Percentiles rank a stretch among this genome's conserved stretches.
phyloP scores from a whole-genome alignment of 2,329 filamentous ascomycete genomes.

The Fusarium agapanthi region DNA sequence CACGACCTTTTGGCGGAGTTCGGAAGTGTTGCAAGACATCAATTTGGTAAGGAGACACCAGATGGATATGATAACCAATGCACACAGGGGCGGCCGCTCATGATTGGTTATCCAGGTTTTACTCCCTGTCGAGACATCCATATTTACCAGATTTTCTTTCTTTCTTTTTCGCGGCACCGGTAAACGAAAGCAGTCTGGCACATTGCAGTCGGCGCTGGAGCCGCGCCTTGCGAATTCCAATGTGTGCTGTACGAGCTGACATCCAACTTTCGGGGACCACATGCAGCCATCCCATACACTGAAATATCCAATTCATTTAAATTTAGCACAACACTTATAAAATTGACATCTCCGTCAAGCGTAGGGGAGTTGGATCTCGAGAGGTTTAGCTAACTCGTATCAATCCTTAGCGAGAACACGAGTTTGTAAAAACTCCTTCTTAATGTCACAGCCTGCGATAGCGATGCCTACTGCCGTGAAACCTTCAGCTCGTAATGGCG shows the following conservation, averaged over 20 bases:
- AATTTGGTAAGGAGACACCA: slow-evolving; percentile 18
- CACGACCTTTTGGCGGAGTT: not conserved
- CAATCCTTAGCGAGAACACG: slow-evolving; percentile 16
- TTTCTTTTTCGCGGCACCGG: slow-evolving; percentile 17
- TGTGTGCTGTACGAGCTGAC: slow-evolving; percentile 14
- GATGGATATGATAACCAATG: slow-evolving; percentile 14
- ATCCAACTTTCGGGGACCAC: not conserved
- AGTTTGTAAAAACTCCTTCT: slow-evolving; percentile 1
- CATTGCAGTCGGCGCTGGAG: slow-evolving; percentile 11
- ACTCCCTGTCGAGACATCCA: slow-evolving; percentile 27
- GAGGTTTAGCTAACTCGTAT: slow-evolving; percentile 4
- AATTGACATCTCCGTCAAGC: slow-evolving; percentile 2
- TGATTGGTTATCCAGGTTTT: slow-evolving; percentile 30
- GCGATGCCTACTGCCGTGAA: slow-evolving; percentile 15
- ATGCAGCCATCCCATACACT: not conserved
- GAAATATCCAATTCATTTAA: not conserved
- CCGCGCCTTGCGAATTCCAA: slow-evolving; percentile 5
- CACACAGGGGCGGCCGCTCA: slow-evolving; percentile 27
- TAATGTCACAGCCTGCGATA: slow-evolving; percentile 1
- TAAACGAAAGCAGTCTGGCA: not conserved
- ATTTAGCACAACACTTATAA: not conserved
- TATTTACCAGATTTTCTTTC: slow-evolving; percentile 31
- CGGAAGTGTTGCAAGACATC: slow-evolving; percentile 17
- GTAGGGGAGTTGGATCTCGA: slow-evolving; percentile 4
- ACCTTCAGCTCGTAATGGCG: slow-evolving; percentile 8